Base-by-base conservation (phyloP, 192 early-diverging fungal genomes). In the Mortierella hygrophila region DNA sequence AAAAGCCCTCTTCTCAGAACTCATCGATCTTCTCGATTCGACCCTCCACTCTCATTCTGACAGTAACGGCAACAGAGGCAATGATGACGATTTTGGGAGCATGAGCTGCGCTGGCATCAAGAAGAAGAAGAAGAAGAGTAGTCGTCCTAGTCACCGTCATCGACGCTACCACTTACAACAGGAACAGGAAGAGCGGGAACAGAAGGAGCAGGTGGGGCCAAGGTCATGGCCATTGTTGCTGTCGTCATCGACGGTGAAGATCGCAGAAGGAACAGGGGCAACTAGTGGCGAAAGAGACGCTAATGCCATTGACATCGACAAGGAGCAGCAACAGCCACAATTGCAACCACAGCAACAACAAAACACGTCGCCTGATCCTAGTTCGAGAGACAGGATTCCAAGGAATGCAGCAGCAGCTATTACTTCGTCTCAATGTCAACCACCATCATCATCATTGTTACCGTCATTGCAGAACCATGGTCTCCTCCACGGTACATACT, bases 1-100 rank as follows among this genome's bases (percentile, higher is more conserved):
- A 20, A 81, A 55, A 16, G 52, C 65, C 49, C 40, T 81, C 23
- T 23, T 81, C 47, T 75, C 73, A 9, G 73, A 81, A 46, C 41
- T 80, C 20, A 65, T 74, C 10, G 23, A 52, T 15, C 79, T 80
- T 15, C 63, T 80, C 32, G 79, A 80, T 16, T 20, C 44, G 10
- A 74, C 79, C 1, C 57, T 80, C 3, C 23, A 68, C 20, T 35
- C 32, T 21, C 15, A 37, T 29, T 16, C 37, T 23, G 54, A 72
- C 29, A 71, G 29, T 55, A 20, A 72, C 41, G 20, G 21, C 3
- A 10, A 52, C 47, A n/a, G 35, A 16, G 41, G n/a, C 63, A 38
- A 38, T 13, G 38, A 41, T n/a, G 40, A 23, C n/a, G 49, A 52
- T 20, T 52, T 18, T 18, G 4, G 49, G 18, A 77, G 60, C 57